Evolutionary conservation across 2,329 filamentous ascomycete species (phyloP).

Genomic region (Alternaria sp.): DNA sequence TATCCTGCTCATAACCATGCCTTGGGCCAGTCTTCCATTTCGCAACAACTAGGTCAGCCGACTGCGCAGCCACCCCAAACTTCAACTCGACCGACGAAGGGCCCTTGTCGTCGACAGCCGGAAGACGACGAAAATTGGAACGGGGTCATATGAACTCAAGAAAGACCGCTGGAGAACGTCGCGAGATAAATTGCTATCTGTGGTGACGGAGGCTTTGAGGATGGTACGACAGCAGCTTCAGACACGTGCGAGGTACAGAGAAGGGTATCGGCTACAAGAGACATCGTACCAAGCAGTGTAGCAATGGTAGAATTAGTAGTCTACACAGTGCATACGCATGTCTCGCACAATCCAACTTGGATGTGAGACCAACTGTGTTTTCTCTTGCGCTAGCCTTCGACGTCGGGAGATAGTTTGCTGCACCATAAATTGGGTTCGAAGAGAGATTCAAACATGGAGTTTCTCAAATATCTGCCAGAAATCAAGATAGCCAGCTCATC

Average conservation of each 20-base stretch:
- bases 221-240: not conserved
- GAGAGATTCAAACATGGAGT: not conserved
- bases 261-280: not conserved
- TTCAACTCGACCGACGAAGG: not conserved
- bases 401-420: not conserved
- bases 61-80: not conserved
- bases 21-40: not conserved
- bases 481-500: not conserved
- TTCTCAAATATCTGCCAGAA: not conserved
- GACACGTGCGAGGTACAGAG: not conserved
- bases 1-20: not conserved
- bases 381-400: not conserved
- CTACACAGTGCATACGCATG: not conserved
- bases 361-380: not conserved
- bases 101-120: not conserved
- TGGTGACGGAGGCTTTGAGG: not conserved
- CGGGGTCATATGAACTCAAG: not conserved
- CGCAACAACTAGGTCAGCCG: not conserved
- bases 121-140: not conserved
- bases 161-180: not conserved
- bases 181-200: not conserved
- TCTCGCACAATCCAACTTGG: no score
- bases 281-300: not conserved
- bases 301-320: not conserved
- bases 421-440: not conserved